Evolutionary conservation across 768 basidiomycete genomes (phyloP).

Genomic region (Phaffia australis): DNA sequence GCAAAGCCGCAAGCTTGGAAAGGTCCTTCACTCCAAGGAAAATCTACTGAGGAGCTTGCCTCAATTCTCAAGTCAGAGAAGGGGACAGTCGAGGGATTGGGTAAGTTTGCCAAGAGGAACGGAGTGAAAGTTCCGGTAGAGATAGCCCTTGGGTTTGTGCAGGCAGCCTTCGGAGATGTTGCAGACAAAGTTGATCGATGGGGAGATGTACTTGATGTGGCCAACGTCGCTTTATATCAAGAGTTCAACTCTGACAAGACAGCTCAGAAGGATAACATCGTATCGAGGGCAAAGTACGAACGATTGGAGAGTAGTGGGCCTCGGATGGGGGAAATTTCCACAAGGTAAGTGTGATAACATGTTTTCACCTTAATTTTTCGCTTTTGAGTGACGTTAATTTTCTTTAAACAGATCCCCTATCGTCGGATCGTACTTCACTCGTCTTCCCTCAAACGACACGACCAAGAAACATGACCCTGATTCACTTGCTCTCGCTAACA

Average conservation of each 20-base stretch:
- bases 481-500: conserved; percentile 79
- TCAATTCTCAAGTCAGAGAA: conserved; percentile 45
- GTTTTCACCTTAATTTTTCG: neutral
- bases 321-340: conserved; percentile 65
- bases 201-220: conserved; percentile 64
- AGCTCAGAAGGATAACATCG: conserved; percentile 61
- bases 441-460: conserved; percentile 46
- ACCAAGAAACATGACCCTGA: conserved; percentile 44
- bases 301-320: conserved; percentile 75
- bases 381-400: neutral
- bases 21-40: conserved; percentile 45
- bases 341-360: conserved; percentile 43
- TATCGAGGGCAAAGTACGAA: conserved; percentile 65
- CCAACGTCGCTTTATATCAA: conserved; percentile 78
- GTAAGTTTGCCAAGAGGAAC: conserved; percentile 50
- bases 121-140: conserved; percentile 53
- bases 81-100: conserved; percentile 51
- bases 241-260: conserved; percentile 77
- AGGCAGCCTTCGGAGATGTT: conserved; percentile 46
- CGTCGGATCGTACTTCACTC: conserved; percentile 86
- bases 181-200: conserved; percentile 57
- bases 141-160: conserved; percentile 62
- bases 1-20: conserved; percentile 36
- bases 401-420: conserved; percentile 56
- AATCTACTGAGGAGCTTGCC: conserved; percentile 56